Conservation (phyloP, 2,329 filamentous ascomycete species). For the Fusarium transvaalense region DNA sequence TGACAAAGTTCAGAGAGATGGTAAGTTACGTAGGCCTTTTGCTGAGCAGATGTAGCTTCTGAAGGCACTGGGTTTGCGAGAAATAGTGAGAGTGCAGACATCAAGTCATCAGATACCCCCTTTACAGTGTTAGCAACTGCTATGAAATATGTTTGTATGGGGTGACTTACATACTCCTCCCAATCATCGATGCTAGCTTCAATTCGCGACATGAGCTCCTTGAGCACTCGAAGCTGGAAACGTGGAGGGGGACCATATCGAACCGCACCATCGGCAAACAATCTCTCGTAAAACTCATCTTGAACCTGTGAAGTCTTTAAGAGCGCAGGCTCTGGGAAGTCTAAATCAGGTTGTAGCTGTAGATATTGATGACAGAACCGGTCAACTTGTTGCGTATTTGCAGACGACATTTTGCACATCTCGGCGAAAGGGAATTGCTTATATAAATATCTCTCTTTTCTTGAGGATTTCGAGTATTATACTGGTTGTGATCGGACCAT, state of each 20-base stretch:
- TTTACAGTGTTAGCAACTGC: slow-evolving; percentile 57
- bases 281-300: slow-evolving; percentile 70
- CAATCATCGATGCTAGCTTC: slow-evolving; percentile 83
- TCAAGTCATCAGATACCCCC: slow-evolving; percentile 87
- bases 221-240: slow-evolving; percentile 80
- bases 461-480: slow-evolving; percentile 12
- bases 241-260: slow-evolving; percentile 72
- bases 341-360: slow-evolving; percentile 75
- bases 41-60: slow-evolving; percentile 75
- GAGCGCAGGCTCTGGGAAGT: slow-evolving; percentile 70
- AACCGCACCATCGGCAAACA: slow-evolving; percentile 73
- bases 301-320: slow-evolving; percentile 75
- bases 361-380: slow-evolving; percentile 82
- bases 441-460: neutral
- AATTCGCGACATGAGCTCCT: slow-evolving; percentile 76
- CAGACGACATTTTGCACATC: slow-evolving; percentile 28
- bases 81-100: slow-evolving; percentile 74
- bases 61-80: slow-evolving; percentile 73
- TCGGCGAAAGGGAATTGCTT: neutral
- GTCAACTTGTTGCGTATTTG: slow-evolving; percentile 48
- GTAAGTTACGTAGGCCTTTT: slow-evolving; percentile 82
- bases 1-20: slow-evolving; percentile 55
- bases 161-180: slow-evolving; percentile 84
- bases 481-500: slow-evolving; percentile 25
- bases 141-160: neutral